These are phyloP conservation scores for Camellia oleifera DNA, from an alignment of 179 eudicot species.

Conservation along the genomic window DNA sequence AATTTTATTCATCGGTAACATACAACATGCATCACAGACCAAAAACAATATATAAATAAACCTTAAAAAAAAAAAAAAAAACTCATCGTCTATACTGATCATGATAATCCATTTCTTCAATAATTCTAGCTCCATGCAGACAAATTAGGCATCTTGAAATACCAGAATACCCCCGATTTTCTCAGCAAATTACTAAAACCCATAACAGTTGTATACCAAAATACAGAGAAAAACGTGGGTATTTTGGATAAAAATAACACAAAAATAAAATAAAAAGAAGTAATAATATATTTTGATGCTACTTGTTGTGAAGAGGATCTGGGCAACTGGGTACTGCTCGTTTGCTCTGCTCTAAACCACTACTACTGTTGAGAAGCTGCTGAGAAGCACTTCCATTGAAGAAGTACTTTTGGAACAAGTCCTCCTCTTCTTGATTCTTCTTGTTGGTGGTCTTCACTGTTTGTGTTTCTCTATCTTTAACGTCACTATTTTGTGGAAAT, in stretches of 20 bases:
- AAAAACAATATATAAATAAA: neutral
- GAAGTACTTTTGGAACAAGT: conserved; percentile 37
- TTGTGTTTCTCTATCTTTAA: neutral
- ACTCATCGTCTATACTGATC: conserved; percentile 20
- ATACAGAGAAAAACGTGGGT: conserved; percentile 70
- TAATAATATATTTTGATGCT: neutral
- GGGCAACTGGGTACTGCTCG: conserved; percentile 36
- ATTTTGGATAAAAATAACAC: conserved; percentile 38
- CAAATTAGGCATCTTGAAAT: conserved; percentile 14
- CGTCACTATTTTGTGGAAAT: conserved; percentile 14
- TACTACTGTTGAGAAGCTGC: conserved; percentile 17
- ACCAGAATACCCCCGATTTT: conserved; percentile 86
- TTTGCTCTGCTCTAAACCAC: conserved; percentile 35
- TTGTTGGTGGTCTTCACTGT: conserved; percentile 2
- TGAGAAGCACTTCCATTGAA: conserved; percentile 28
- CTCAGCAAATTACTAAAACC: conserved; percentile 26
- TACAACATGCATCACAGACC: neutral
- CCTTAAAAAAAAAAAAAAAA: neutral
- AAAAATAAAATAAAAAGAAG: neutral
- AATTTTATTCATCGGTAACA: too few species aligned
- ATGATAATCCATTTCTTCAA: conserved; percentile 15
- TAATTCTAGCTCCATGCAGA: neutral
- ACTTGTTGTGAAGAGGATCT: conserved; percentile 29
- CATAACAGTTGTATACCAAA: neutral
- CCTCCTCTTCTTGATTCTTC: conserved; percentile 11